A percentile compares a stretch with the other conserved stretches of the same genome.
phyloP scores from a whole-genome alignment of 2,329 filamentous ascomycete species.

The Didymella segeticola region DNA sequence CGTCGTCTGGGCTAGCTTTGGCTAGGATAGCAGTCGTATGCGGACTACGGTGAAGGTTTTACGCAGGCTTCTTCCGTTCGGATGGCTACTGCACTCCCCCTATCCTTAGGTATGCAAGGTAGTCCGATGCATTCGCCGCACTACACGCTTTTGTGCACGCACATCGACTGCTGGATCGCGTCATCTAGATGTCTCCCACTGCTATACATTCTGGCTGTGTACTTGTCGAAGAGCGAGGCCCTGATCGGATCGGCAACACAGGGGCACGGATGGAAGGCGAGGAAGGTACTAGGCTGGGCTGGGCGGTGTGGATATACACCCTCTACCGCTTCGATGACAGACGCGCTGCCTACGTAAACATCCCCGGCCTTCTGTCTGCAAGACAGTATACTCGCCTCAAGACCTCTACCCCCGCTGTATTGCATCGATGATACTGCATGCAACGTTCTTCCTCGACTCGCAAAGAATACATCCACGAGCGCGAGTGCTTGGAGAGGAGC shows the following conservation, averaged over 20 bases:
- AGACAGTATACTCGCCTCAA: too few species aligned
- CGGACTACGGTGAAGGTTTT: background rate
- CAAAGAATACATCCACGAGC: too few species aligned
- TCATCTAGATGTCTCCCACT: constrained; percentile 2
- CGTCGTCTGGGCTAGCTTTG: constrained; percentile 8
- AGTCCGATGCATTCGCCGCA: background rate
- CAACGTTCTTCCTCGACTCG: too few species aligned
- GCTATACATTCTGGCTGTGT: constrained; percentile 6
- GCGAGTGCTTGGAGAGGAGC: too few species aligned
- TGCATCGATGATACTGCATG: too few species aligned
- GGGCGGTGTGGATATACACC: too few species aligned
- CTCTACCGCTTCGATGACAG: background rate
- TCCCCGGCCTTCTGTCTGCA: too few species aligned
- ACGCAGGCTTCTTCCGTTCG: constrained; percentile 13
- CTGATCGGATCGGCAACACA: constrained; percentile 8
- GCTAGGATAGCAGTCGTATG: constrained; percentile 15
- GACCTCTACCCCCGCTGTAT: too few species aligned
- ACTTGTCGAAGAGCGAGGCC: background rate
- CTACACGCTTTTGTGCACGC: background rate
- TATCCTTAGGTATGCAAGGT: too few species aligned
- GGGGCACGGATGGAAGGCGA: too few species aligned
- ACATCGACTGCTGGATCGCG: background rate
- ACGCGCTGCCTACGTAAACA: constrained; percentile 1
- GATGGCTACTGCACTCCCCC: background rate
- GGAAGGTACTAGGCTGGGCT: constrained; percentile 7